Evolutionary conservation across 176 grass and related monocot species (phyloP), one percentile per base, ranked within the genome.

Genomic region (Musa acuminata): DNA sequence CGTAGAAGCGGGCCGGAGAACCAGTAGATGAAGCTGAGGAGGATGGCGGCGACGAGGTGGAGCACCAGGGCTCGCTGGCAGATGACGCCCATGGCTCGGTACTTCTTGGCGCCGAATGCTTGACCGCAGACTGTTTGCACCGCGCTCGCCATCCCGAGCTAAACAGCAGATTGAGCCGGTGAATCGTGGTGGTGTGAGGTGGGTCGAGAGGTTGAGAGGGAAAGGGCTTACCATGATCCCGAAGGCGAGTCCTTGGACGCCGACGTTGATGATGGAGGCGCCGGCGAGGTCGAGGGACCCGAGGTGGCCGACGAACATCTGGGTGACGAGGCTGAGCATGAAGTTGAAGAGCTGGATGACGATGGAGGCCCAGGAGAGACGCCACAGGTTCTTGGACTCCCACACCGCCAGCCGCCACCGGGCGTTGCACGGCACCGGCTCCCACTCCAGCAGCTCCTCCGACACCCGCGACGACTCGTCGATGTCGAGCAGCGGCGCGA

Each of bases 261-360:
- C 89, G 9, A 96, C 87, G 77, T 92, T 96, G 81, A 87, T 84
- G 72, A 96, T 87, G 67, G 92, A 92, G 48, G 89, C 89, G 1
- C 92, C 92, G 8, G 92, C 88, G 48, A 92, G 92, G 25, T 82
- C 70, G 17, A 96, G 84, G 35, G 83, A 75, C 8, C 87, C 89
- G 6, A 96, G 82, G 71, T 96, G 92, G 80, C 92, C 92, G 0
- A 86, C 84, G 69, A 96, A 96, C 92, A 96, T 92, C 82, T 92
- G 92, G 0, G 86, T 87, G 51, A 96, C 57, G 16, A 96, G 89
- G 79, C 92, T 89, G 66, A 89, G 84, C 22, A 53, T 91, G 84
- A 96, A 96, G 83, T 85, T 96, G 49, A 79, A 74, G 51, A 96
- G 77, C 60, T 84, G 85, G 69, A 91, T 72, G 76, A 89, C 72